phyloP scores from a whole-genome alignment of 139 green algal genomes.

The Tetraselmis chui region DNA sequence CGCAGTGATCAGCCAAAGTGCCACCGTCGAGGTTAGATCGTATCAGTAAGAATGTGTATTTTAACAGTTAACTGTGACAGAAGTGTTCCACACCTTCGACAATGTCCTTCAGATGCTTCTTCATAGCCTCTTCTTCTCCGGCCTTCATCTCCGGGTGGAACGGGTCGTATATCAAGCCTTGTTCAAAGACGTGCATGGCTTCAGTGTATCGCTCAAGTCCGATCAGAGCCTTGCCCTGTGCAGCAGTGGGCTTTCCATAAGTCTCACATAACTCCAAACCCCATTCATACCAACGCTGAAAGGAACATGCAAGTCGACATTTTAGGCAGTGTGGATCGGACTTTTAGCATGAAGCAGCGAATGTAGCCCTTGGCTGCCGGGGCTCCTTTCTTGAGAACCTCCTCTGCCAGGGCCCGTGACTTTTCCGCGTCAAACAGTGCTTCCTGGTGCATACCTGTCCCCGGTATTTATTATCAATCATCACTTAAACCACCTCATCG shows the following conservation, averaged over 20 bases:
- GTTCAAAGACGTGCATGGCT: slow-evolving; percentile 25
- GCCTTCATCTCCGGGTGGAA: slow-evolving; percentile 41
- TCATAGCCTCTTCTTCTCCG: slow-evolving; percentile 39
- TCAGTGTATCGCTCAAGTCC: slow-evolving; percentile 32
- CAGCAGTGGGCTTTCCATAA: slow-evolving; percentile 6
- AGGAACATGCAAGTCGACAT: background rate
- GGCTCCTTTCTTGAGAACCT: slow-evolving; percentile 21
- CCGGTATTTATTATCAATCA: no score
- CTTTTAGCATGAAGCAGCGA: background rate
- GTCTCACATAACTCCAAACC: no score
- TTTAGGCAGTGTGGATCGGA: background rate
- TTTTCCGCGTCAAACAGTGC: slow-evolving; percentile 17
- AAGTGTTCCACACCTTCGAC: slow-evolving; percentile 34
- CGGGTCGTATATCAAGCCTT: slow-evolving; percentile 45
- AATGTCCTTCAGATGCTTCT: slow-evolving; percentile 45
- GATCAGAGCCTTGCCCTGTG: slow-evolving; percentile 47
- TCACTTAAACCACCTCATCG: no score
- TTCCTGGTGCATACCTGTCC: slow-evolving; percentile 31
- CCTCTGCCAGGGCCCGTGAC: slow-evolving; percentile 16
- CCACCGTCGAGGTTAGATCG: no score
- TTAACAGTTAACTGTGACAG: no score
- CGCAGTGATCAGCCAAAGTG: background rate
- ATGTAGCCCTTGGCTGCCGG: background rate
- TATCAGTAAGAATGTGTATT: no score
- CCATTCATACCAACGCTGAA: no score